Conservation (phyloP, 176 grass and related monocot species). For the Zoysia japonica region DNA sequence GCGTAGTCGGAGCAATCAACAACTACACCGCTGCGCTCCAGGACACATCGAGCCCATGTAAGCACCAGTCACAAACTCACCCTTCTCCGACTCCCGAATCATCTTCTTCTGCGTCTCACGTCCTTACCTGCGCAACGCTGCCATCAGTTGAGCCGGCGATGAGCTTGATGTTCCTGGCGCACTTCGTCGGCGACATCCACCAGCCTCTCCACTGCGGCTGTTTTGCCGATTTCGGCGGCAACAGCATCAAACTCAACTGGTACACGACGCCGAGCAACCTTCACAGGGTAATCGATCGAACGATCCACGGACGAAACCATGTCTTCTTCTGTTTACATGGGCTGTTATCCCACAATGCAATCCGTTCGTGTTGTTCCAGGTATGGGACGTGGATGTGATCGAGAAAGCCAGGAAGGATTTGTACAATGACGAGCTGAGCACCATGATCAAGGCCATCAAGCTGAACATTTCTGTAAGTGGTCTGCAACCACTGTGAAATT, state of each 20-base stretch:
- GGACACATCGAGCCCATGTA: conserved; percentile 3
- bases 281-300: conserved; percentile 34
- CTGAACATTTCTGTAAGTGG: conserved; percentile 71
- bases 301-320: too few relatives aligned
- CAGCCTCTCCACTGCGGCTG: conserved; percentile 59
- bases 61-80: too few relatives aligned
- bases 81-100: too few relatives aligned
- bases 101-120: too few relatives aligned
- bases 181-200: conserved; percentile 74
- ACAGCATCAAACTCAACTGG: conserved; percentile 60
- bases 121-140: too few relatives aligned
- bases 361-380: conserved; percentile 40
- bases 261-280: conserved; percentile 66
- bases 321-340: too few relatives aligned
- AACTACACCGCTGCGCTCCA: conserved; percentile 61
- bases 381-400: conserved; percentile 81
- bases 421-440: conserved; percentile 50
- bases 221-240: conserved; percentile 46
- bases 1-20: conserved; percentile 75
- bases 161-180: conserved; percentile 25
- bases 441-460: conserved; percentile 75
- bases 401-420: conserved; percentile 79
- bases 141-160: too few relatives aligned
- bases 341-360: too few relatives aligned
- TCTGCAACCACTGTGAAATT: too few relatives aligned